A percentile compares a stretch with the other conserved stretches of the same genome.
Conservation (phyloP, 768 basidiomycete genomes). For the Leucosporidium yakuticum region DNA sequence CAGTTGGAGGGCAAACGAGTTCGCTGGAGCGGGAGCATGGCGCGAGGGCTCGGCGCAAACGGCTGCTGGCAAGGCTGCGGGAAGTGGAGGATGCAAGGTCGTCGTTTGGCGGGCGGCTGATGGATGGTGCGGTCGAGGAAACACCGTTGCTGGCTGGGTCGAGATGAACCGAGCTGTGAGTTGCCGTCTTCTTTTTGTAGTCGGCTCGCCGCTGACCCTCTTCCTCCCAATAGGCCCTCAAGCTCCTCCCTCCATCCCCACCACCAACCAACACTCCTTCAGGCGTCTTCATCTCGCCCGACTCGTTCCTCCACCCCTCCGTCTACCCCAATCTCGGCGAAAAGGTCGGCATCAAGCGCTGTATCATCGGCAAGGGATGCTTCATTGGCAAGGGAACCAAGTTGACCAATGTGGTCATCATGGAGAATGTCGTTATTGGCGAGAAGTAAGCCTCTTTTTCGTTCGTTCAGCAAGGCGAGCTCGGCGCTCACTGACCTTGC, state of each 20-base stretch:
- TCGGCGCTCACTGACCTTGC: neutral
- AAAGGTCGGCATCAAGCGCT: slow-evolving; percentile 33
- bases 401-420: slow-evolving; percentile 27
- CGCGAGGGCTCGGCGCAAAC: neutral
- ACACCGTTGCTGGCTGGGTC: slow-evolving; percentile 30
- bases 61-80: neutral
- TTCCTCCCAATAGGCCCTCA: slow-evolving; percentile 13
- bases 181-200: neutral
- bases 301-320: slow-evolving; percentile 24
- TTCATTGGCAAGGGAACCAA: slow-evolving; percentile 24
- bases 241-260: slow-evolving; percentile 18
- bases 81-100: slow-evolving; percentile 32
- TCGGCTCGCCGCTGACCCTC: neutral
- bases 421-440: slow-evolving; percentile 28
- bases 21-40: neutral
- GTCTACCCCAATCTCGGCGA: slow-evolving; percentile 26
- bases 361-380: slow-evolving; percentile 23
- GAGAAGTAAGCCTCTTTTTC: slow-evolving; percentile 19
- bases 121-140: slow-evolving; percentile 28
- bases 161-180: slow-evolving; percentile 33
- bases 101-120: slow-evolving; percentile 25
- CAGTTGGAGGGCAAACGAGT: neutral
- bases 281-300: slow-evolving; percentile 34
- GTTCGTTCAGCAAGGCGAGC: no score
- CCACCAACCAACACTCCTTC: slow-evolving; percentile 20